phyloP scores from a whole-genome alignment of 2,329 filamentous ascomycete species.

The Aspergillus pseudoglaucus region DNA sequence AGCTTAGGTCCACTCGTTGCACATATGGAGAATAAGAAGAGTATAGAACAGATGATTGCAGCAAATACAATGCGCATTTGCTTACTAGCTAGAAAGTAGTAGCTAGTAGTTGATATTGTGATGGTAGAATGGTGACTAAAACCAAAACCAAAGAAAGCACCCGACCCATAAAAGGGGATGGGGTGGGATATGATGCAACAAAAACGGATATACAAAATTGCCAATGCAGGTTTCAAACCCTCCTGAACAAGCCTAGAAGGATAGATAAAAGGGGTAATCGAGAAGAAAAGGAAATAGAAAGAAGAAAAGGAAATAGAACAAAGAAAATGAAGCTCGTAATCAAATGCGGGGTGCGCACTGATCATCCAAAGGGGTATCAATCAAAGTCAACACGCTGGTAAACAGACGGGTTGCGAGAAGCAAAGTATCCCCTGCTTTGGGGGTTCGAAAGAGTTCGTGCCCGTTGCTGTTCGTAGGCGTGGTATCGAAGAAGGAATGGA shows the following conservation, averaged over 20 bases:
- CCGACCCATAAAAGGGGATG: no score
- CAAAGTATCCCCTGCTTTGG: background rate
- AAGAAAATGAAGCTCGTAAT: background rate
- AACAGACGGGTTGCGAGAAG: background rate
- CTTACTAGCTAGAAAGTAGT: constrained; percentile 16
- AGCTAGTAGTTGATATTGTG: constrained; percentile 4
- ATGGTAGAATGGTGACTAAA: background rate
- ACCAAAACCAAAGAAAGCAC: background rate
- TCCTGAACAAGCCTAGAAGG: background rate
- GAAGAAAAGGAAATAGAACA: background rate
- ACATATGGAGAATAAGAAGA: no score
- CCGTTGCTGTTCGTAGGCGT: background rate
- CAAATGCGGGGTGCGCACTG: background rate
- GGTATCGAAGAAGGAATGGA: background rate
- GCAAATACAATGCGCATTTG: background rate
- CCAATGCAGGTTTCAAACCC: background rate
- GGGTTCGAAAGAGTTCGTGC: background rate
- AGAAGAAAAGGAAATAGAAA: background rate
- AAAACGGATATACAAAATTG: background rate
- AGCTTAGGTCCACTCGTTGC: no score
- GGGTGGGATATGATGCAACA: no score
- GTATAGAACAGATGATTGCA: no score
- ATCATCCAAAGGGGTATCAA: background rate
- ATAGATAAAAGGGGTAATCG: background rate
- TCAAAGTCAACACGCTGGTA: no score